These are phyloP conservation scores for Irpex sp. DNA, from an alignment of 1,284 basidiomycete species.

Conservation along the genomic window DNA sequence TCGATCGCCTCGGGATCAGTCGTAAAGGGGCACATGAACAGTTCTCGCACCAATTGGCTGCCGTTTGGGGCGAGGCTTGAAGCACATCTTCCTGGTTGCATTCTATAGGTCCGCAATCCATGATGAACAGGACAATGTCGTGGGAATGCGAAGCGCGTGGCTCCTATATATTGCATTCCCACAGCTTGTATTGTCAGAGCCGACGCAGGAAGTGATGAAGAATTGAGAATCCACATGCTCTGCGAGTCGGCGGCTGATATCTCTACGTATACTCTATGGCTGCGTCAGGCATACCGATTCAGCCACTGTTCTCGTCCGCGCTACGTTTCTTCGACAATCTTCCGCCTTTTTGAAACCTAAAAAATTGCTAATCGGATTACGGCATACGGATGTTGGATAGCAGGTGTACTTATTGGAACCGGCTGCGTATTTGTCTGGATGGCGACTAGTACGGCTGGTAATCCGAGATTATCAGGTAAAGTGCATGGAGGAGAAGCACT, in stretches of 20 bases:
- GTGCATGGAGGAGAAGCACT: neutral
- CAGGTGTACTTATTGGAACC: neutral
- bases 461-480: neutral
- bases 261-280: neutral
- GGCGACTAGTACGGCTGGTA: neutral
- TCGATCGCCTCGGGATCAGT: neutral
- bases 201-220: neutral
- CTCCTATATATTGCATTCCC: neutral
- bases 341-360: too few relatives aligned
- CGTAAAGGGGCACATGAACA: constrained; percentile 6
- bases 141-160: neutral
- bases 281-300: too few relatives aligned
- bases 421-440: neutral
- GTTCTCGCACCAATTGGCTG: neutral
- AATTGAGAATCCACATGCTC: neutral
- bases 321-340: too few relatives aligned
- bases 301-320: too few relatives aligned
- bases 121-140: neutral
- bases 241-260: neutral
- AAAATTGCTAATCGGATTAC: too few relatives aligned
- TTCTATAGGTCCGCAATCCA: neutral
- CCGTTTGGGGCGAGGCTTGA: constrained; percentile 4
- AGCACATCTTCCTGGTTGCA: neutral
- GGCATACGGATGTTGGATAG: too few relatives aligned
- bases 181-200: neutral